A percentile compares a stretch with the other conserved stretches of the same genome.
phyloP scores from a whole-genome alignment of 768 basidiomycete genomes.

The Mycena belliarum region DNA sequence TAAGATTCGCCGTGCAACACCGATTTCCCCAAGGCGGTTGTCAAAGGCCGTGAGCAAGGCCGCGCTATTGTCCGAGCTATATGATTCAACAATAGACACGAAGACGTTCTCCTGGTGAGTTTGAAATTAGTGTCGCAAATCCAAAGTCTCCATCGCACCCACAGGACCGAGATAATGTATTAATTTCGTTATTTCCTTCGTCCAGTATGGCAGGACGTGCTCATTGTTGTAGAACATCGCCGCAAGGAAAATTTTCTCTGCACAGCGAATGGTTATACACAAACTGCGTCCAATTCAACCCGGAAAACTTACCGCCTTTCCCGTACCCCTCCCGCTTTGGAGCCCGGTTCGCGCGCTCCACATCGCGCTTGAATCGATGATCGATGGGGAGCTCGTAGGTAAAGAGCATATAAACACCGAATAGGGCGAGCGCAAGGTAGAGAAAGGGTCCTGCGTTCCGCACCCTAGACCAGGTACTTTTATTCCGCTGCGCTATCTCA shows the following conservation, averaged over 20 bases:
- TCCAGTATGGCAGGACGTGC: conserved; percentile 40
- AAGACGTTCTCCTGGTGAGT: conserved; percentile 36
- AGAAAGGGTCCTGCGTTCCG: neutral
- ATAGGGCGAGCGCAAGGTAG: neutral
- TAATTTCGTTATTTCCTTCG: conserved; percentile 33
- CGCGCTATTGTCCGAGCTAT: conserved; percentile 36
- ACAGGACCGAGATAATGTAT: conserved; percentile 38
- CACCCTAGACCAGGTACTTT: neutral
- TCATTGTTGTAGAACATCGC: conserved; percentile 42
- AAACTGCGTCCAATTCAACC: too few species aligned
- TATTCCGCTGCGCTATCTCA: neutral
- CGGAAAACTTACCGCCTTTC: too few species aligned
- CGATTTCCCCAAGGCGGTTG: conserved; percentile 23
- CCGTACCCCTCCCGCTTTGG: neutral
- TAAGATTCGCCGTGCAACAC: conserved; percentile 31
- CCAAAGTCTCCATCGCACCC: neutral
- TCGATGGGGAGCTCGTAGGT: conserved; percentile 5
- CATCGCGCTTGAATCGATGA: neutral
- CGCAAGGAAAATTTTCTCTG: conserved; percentile 38
- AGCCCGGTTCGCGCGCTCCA: neutral
- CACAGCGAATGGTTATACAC: neutral
- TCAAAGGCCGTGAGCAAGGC: conserved; percentile 31
- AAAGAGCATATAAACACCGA: neutral
- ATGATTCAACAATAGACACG: conserved; percentile 24
- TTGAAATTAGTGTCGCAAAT: neutral